Evolutionary conservation across 192 early-diverging fungal genomes (phyloP), one percentile per base, ranked within the genome.

Genomic region (Umbelopsis vinacea): DNA sequence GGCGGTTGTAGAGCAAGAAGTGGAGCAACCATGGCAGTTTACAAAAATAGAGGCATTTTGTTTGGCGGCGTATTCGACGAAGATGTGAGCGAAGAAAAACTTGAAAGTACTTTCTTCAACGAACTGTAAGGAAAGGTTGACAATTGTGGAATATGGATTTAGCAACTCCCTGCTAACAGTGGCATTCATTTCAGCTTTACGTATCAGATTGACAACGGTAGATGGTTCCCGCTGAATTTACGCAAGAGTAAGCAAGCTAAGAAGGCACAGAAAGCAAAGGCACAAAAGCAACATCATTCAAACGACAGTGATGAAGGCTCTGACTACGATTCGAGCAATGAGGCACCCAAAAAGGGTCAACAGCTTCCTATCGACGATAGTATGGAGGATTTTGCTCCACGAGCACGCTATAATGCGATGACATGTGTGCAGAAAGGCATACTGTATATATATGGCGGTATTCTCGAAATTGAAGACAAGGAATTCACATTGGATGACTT

Each of bases 381-480:
- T 23, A 60, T 71, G 19, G 82, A 84, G 46, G 70, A 74, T 0
- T 38, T 79, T 33, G 72, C 77, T 54, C 90, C 90, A 1, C 80
- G 86, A 19, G 86, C 88, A 10, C 84, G 91, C 5, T 92, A 88
- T 72, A 91, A 90, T 73, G 74, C 85, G 14, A 92, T 91, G 90
- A 66, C 91, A 79, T 79, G 82, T 6, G 85, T 90, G 19, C 75
- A 82, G 21, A 82, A 83, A 45, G 84, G 81, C 17, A 81, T 74
- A 8, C 72, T 91, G 24, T 87, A 86, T 66, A 68, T 92, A 52
- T 88, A 83, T 73, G 91, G 91, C 11, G 91, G 91, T 5, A 84
- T 92, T 52, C 66, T 90, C 26, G 91, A 92, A 71, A 75, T 83
- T n/a, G 77, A 75, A 17, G 82, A 85, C 55, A 79, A 84, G 52